These are phyloP conservation scores for Aspergillus sp. DNA, from an alignment of 2,329 filamentous ascomycete genomes.

Conservation along the genomic window DNA sequence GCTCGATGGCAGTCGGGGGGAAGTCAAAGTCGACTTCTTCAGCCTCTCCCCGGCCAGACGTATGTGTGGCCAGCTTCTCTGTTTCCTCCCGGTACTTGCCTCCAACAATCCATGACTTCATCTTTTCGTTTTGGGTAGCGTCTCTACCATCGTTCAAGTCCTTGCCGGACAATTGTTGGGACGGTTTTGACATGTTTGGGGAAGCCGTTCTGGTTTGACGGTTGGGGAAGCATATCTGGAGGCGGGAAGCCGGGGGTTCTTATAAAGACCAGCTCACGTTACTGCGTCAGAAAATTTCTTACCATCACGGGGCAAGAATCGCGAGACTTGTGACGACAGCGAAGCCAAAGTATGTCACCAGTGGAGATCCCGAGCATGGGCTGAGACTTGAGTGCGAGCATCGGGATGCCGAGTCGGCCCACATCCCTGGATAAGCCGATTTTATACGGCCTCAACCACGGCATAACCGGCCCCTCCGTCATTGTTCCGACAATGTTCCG, in stretches of 20 bases:
- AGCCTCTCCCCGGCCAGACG: slow-evolving; percentile 17
- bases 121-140: not conserved
- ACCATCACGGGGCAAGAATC: not conserved
- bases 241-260: not conserved
- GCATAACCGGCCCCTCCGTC: too few relatives aligned
- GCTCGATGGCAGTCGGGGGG: slow-evolving; percentile 49
- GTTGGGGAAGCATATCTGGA: not conserved
- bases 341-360: not conserved
- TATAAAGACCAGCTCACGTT: not conserved
- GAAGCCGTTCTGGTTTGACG: not conserved
- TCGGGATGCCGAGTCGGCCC: not conserved
- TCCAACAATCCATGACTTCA: slow-evolving; percentile 20
- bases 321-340: not conserved
- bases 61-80: slow-evolving; percentile 15
- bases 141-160: not conserved
- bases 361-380: not conserved
- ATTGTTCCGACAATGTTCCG: too few relatives aligned
- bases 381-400: not conserved
- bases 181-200: not conserved
- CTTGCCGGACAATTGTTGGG: not conserved
- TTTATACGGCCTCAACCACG: too few relatives aligned
- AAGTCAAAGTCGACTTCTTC: slow-evolving; percentile 50
- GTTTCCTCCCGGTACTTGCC: slow-evolving; percentile 28
- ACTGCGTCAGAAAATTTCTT: not conserved
- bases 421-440: too few relatives aligned